Base-by-base conservation (phyloP, 768 basidiomycete genomes). In the Coprinopsis marcescibilis region DNA sequence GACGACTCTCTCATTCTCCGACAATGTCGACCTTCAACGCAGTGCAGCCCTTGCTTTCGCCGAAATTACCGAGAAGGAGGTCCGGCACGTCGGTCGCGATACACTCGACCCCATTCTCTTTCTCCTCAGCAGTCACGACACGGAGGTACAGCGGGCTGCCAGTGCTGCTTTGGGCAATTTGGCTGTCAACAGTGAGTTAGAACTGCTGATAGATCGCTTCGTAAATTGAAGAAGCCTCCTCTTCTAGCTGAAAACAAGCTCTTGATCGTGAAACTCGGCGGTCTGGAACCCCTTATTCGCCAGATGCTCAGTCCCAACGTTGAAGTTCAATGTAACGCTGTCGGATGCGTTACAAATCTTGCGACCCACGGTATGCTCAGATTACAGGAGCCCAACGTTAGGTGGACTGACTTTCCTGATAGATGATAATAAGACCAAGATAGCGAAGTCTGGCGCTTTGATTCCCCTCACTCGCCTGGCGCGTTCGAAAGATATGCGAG, bases 381-480 rank as follows among this genome's bases (percentile, higher is more conserved):
- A 27, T 40, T 20, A 15, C n/a, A 32, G 8, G 8, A 8, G 10
- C 8, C 10, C 30, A 8, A n/a, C 8, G 8, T 32, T n/a, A 35
- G 21, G 3, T 14, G 37, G 20, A 33, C 43, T 1, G 12, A 19
- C 29, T 19, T 19, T 20, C 24, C 13, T 44, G 41, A 48, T 52
- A 96, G 94, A 99, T 59, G 96, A 99, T 65, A 99, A 99, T 77
- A 99, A 99, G 77, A 96, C 92, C 42, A 96, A 95, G 77, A 99
- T 99, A 47, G 96, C 96, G 32, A 97, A 97, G 76, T 96, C 93
- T 8, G 96, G 96, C 37, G 96, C 96, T n/a, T 75, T 99, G 45
- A 91, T 96, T 17, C 96, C 96, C 19, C 80, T 99, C 29, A 98
- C 96, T 35, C 80, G 96, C 41, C 77, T 99, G 34, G 96, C 96